Evolutionary conservation across 2,329 filamentous ascomycete genomes (phyloP), one percentile per base, ranked within the genome.

Genomic region (Aspergillus luchuensis): DNA sequence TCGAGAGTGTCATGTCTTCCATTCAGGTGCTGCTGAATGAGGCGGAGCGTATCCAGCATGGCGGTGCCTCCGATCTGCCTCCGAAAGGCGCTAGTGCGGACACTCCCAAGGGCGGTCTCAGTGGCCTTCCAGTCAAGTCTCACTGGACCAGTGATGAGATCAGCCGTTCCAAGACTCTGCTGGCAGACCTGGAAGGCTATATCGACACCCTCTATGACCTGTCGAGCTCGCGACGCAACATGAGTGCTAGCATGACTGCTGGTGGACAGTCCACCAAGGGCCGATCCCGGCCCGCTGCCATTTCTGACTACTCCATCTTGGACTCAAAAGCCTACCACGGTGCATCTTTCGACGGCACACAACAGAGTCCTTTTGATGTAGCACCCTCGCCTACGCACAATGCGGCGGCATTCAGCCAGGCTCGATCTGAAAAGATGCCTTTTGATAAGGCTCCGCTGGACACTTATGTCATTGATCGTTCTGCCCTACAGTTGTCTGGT

Each of bases 121-220:
- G 71, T 49, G 68, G 64, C 61, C 65, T 72, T 28, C 72, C 73
- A 8, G 67, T 73, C n/a, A 79, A 77, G 64, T 74, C 73, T 10
- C 72, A 76, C 47, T 81, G 79, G 80, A 80, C 80, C 52, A 77
- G 78, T 59, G 80, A 78, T 52, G 82, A 85, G 74, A 84, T 84
- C 55, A 74, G 75, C 41, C 80, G 83, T 57, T 87, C 86, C 57
- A 81, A 85, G 63, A 81, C 81, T 39, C 77, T 89, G n/a, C 77
- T 88, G 62, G 81, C 79, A 56, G 85, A 89, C 64, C 73, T 89
- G 60, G 87, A 84, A 7, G 82, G 80, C 4, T 87, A 85, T 52
- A 88, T 89, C 66, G 87, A 89, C 73, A 85, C 84, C 0, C 79
- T 89, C 21, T 89, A 88, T 69, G 84, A 87, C 66, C 76, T 89